Evolutionary conservation across 768 basidiomycete species (phyloP), one percentile per base, ranked within the genome.

Genomic region (Suillus americanus): DNA sequence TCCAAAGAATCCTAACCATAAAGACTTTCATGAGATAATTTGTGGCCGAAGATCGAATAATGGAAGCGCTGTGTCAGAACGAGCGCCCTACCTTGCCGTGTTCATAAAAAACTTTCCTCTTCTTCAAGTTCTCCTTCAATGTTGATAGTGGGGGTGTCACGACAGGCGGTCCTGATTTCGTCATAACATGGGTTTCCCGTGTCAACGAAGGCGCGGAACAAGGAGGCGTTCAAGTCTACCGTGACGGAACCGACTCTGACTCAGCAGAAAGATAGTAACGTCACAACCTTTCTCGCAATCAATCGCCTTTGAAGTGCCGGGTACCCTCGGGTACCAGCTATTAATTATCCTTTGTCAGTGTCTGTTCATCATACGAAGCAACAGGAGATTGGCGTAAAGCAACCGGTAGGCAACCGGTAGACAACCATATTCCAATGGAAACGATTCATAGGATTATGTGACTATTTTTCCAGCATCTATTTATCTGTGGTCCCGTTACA

Each of bases 1-100:
- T 73, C 73, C 64, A 84, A 67, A 6, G 80, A 79, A 66, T 85
- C 83, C 85, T 86, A 67, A 63, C 62, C 53, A 56, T 46, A 62
- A 65, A 61, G 63, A 64, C 64, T 57, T 62, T 57, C 62, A 64
- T 66, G 68, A 68, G 66, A 13, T 46, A 59, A 67, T 63, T 62
- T 65, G 67, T 67, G 73, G 68, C 68, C 70, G 69, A 69, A 64
- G 35, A 38, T 54, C 23, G 40, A 33, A 37, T 60, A 50, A 28
- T 57, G 40, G 38, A 56, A n/a, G 50, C n/a, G 12, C 62, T 61
- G 61, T 68, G 48, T 66, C 46, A 53, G 64, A 62, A 64, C 51
- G 54, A 63, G 35, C 45, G 33, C 54, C 75, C 68, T 56, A 75
- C 75, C 67, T 70, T 76, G 67, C 76, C 76, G 64, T 76, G 73